Evolutionary conservation across 2,329 filamentous ascomycete genomes (phyloP), one percentile per base, ranked within the genome.

Genomic region (Paraconiothyrium sp.): DNA sequence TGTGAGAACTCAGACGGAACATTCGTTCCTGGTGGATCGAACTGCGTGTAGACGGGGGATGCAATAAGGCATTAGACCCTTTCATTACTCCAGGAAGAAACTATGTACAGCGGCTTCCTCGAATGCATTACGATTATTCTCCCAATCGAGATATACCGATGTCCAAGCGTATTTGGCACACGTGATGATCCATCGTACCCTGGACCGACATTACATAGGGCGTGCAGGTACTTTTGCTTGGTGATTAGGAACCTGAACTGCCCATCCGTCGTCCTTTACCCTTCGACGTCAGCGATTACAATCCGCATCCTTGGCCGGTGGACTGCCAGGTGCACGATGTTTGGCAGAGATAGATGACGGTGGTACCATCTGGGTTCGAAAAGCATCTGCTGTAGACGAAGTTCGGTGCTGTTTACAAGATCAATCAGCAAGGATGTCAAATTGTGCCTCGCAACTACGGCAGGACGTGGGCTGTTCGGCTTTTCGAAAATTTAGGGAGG

Each of bases 1-100:
- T 73, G 71, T 39, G 66, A 73, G 65, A 71, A 68, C 48, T 71
- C 68, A 10, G 66, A 70, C 46, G 71, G 71, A 0, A 68, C 61
- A 8, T 74, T 74, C 57, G 54, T 73, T 30, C 52, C 52, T 35
- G 52, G 52, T 20, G 52, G 39, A 20, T 46, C 39, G 14, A 14
- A 37, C 41, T 55, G 52, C 35, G 52, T 54, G 10, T 54, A 44
- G 24, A 34, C 8, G 7, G 20, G 14, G 7, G 11, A 39, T n/a
- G 39, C 8, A 4, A 22, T 22, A 37, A 27, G 13, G 16, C n/a
- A 22, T 20, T 7, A 50, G 2, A 22, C 1, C 4, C 2, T 50
- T 50, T 49, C 14, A 50, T 35, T 35, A 34, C 6, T 34, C 8
- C 16, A 34, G n/a, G n/a, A 20, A 27, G n/a, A 9, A 30, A 20